These are phyloP conservation scores for Juglanconis oblonga DNA, from an alignment of 2,329 filamentous ascomycete genomes.

Conservation along the genomic window DNA sequence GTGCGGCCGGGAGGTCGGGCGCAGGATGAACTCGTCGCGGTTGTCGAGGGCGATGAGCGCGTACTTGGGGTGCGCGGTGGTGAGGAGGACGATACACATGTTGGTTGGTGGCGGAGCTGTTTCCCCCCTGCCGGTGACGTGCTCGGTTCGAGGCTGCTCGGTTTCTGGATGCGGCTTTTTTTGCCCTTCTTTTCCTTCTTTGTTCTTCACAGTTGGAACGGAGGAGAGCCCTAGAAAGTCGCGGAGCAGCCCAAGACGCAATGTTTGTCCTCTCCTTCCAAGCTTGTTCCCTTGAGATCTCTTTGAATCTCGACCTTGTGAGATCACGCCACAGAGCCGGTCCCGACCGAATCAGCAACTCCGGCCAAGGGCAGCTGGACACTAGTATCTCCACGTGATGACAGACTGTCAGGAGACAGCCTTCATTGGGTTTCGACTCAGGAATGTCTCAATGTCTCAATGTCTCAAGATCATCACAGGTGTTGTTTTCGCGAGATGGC, in stretches of 20 bases:
- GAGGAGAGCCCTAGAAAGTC: background rate
- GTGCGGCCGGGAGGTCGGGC: constrained; percentile 61
- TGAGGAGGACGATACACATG: constrained; percentile 78
- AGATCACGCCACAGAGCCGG: background rate
- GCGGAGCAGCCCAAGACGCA: background rate
- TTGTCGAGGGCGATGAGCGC: constrained; percentile 75
- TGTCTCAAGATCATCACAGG: background rate
- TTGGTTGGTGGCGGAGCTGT: constrained; percentile 9
- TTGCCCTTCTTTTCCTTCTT: background rate
- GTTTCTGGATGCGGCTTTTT: background rate
- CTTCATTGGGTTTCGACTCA: background rate
- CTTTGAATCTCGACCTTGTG: background rate
- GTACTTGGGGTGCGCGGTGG: constrained; percentile 73
- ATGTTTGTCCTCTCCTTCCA: background rate
- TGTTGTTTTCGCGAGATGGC: background rate
- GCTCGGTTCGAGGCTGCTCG: background rate
- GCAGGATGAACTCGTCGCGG: constrained; percentile 69
- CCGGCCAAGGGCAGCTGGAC: background rate
- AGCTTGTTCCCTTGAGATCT: background rate
- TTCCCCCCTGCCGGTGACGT: background rate
- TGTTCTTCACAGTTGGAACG: background rate
- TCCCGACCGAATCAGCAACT: background rate
- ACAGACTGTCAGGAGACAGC: background rate
- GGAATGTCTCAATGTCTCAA: background rate
- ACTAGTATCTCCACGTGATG: background rate